These are phyloP conservation scores for Termitomyces eurrhizus DNA, from an alignment of 768 basidiomycete genomes.

Conservation along the genomic window DNA sequence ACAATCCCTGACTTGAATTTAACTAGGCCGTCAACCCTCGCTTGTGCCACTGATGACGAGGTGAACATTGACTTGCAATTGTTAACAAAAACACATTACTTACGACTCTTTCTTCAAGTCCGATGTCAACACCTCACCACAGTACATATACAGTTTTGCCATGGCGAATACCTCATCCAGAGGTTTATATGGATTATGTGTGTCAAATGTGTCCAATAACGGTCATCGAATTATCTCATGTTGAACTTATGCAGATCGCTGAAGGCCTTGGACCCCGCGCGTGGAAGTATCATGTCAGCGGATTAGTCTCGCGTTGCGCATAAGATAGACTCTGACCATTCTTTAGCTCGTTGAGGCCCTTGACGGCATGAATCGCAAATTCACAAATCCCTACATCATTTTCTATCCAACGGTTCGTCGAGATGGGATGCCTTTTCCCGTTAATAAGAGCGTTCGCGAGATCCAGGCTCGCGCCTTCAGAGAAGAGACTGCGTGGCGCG, in stretches of 20 bases:
- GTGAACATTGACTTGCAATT: conserved; percentile 27
- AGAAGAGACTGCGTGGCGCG: conserved; percentile 71
- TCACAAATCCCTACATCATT: conserved; percentile 74
- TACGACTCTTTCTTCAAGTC: conserved; percentile 23
- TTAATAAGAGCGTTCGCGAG: conserved; percentile 73
- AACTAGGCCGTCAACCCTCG: conserved; percentile 61
- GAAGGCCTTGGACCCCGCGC: conserved; percentile 65
- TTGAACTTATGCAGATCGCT: conserved; percentile 44
- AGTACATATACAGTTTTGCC: conserved; percentile 40
- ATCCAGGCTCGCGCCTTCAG: conserved; percentile 62
- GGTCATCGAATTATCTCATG: conserved; percentile 1
- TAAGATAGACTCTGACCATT: not conserved
- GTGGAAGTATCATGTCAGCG: conserved; percentile 66
- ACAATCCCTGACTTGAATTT: conserved; percentile 2
- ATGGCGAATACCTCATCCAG: conserved; percentile 61
- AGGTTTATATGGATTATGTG: conserved; percentile 41
- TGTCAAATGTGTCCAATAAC: conserved; percentile 13
- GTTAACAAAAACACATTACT: not conserved
- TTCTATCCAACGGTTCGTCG: conserved; percentile 76
- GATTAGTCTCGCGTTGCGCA: not conserved
- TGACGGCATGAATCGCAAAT: conserved; percentile 77
- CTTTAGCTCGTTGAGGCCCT: conserved; percentile 68
- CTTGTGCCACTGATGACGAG: conserved; percentile 75
- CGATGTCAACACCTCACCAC: conserved; percentile 41
- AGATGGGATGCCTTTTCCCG: conserved; percentile 78